Conservation (phyloP, 306 rosid genomes). For the Malus fusca region DNA sequence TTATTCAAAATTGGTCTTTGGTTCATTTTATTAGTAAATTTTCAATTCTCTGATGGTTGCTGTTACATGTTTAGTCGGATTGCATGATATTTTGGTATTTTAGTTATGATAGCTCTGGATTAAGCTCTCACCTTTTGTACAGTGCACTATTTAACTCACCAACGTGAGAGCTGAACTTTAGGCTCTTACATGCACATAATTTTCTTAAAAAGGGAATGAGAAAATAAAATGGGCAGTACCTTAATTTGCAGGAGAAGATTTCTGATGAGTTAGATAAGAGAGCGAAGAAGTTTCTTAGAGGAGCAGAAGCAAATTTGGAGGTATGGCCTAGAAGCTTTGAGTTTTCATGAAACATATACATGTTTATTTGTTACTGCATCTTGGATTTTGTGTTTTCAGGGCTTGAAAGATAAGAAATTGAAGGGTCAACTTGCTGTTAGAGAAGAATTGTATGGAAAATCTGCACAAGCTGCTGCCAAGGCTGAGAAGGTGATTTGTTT, state of each 20-base stretch:
- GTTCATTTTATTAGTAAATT: conserved; percentile 18
- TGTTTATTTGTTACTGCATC: too few species aligned
- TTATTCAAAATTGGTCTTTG: conserved; percentile 6
- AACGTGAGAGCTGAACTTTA: background rate
- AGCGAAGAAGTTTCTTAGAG: too few species aligned
- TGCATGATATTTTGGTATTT: conserved; percentile 5
- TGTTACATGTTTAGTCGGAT: conserved; percentile 59
- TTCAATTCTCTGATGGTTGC: conserved; percentile 77
- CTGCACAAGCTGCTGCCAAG: background rate
- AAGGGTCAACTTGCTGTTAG: too few species aligned
- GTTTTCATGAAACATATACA: too few species aligned
- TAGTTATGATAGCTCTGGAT: background rate
- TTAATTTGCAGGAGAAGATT: conserved; percentile 46
- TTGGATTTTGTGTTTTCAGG: too few species aligned
- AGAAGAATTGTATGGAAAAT: too few species aligned
- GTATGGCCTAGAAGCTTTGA: too few species aligned
- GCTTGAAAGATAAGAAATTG: too few species aligned
- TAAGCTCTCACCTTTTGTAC: background rate
- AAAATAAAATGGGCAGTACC: background rate
- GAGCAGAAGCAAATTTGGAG: too few species aligned
- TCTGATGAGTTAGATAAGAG: conserved; percentile 25
- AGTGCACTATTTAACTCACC: background rate
- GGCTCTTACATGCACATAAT: background rate
- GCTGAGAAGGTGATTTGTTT: conserved; percentile 55
- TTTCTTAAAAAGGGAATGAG: background rate